Evolutionary conservation across 306 rosid species (phyloP).

Genomic region (Gillenia trifoliata): DNA sequence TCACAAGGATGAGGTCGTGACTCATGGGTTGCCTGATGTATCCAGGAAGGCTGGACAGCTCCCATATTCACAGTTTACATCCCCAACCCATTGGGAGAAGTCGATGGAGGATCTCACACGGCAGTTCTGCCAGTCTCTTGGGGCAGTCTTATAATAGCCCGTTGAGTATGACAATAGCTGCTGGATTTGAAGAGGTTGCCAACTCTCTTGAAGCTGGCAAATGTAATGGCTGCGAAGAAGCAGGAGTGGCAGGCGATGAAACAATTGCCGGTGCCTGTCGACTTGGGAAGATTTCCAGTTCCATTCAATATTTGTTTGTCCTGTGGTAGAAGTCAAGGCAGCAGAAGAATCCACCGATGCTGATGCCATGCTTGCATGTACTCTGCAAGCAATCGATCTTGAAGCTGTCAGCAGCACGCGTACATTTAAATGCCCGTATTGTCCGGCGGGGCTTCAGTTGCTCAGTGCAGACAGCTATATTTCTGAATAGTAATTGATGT

Average conservation of each 20-base stretch:
- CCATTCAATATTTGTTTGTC: constrained; percentile 86
- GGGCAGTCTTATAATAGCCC: constrained; percentile 66
- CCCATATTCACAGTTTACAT: constrained; percentile 69
- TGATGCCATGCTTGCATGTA: constrained; percentile 80
- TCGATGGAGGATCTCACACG: constrained; percentile 57
- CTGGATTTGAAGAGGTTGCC: constrained; percentile 83
- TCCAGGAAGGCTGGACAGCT: constrained; percentile 54
- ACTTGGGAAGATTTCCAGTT: constrained; percentile 81
- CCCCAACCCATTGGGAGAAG: constrained; percentile 61
- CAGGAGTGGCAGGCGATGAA: constrained; percentile 81
- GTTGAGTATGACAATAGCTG: constrained; percentile 60
- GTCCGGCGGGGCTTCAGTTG: constrained; percentile 59
- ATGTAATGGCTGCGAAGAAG: constrained; percentile 83
- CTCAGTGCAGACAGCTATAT: constrained; percentile 56
- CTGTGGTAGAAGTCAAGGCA: constrained; percentile 77
- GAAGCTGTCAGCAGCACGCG: constrained; percentile 67
- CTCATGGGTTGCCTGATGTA: constrained; percentile 80
- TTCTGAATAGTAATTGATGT: constrained; percentile 39
- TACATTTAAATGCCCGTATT: constrained; percentile 76
- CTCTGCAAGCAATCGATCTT: constrained; percentile 83
- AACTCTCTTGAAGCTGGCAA: constrained; percentile 68
- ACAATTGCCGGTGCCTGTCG: constrained; percentile 80
- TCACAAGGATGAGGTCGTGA: constrained; percentile 64
- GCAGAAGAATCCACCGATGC: constrained; percentile 81
- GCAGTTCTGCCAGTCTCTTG: constrained; percentile 61